Evolutionary conservation across 2,329 filamentous ascomycete genomes (phyloP), one percentile per base, ranked within the genome.

Genomic region (Xylariaceae sp.): DNA sequence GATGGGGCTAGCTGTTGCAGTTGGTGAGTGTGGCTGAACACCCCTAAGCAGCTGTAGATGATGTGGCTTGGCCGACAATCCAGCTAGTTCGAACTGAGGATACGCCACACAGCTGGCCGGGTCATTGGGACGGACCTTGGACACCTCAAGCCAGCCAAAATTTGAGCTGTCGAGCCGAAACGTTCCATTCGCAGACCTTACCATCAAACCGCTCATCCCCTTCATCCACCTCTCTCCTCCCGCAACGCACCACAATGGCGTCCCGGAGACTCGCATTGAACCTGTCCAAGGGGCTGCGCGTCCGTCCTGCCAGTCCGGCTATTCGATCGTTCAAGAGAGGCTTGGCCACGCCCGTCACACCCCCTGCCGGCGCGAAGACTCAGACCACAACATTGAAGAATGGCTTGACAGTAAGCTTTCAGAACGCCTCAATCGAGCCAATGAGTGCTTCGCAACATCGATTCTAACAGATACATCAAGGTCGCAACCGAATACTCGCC

Each of bases 401-500:
- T 78, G 93, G 93, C 69, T 81, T 98, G 76, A 98, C 93, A 63
- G 91, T 96, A 71, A 69, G 72, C 56, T 51, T 34, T 43, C 33
- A 34, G 44, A 19, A n/a, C 33, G n/a, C 36, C 39, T 49, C 57
- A 61, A 62, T 63, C 59, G 54, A 35, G 37, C 38, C 39, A 24
- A 17, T 19, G 6, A 13, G 19, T 24, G 41, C 41, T 45, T 7
- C 6, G 15, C 45, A 26, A 37, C 30, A 16, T 19, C 7, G 13
- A 22, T 41, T 47, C 56, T 41, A 52, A 43, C 34, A 24, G 34
- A 19, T 29, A 45, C 46, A 59, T 46, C 43, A 66, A 97, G 91
- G 89, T 98, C 67, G 93, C 93, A 57, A 95, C 93, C 60, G 91
- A 98, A 71, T 87, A 97, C 77, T 96, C 90, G 53, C 93, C 91